A percentile compares a stretch with the other conserved stretches of the same genome.
Conservation (phyloP, 768 basidiomycete species). For the Steccherinum ochraceum region DNA sequence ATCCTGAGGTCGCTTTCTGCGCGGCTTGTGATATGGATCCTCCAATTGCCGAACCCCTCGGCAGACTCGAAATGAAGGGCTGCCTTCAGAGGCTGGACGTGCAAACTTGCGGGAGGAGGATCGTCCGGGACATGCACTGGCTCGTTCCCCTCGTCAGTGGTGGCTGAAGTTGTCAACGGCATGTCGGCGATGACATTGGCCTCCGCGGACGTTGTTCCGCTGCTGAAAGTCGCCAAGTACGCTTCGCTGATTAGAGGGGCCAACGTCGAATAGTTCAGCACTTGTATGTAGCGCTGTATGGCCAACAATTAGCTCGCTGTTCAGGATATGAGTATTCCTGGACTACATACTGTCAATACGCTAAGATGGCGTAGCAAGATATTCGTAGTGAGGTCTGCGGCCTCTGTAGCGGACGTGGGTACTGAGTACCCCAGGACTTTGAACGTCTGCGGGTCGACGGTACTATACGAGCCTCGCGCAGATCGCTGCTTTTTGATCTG, state of each 20-base stretch:
- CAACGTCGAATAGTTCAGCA: no score
- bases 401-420: background rate
- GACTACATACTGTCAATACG: no score
- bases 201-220: background rate
- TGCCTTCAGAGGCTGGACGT: conserved; percentile 52
- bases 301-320: background rate
- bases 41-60: conserved; percentile 60
- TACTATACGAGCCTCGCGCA: background rate
- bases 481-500: background rate
- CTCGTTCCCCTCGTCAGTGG: no score
- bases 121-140: conserved; percentile 5
- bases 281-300: no score
- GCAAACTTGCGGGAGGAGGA: conserved; percentile 30
- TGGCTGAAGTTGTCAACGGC: no score
- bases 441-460: background rate
- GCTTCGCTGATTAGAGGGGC: background rate
- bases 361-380: no score
- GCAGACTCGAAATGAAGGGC: conserved; percentile 54
- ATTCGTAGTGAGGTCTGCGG: background rate
- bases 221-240: background rate
- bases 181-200: background rate
- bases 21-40: conserved; percentile 46
- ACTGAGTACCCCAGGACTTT: background rate
- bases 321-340: no score
- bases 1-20: conserved; percentile 38